Conservation (phyloP, 768 basidiomycete species). For the Kwoniella mangroviensis region DNA sequence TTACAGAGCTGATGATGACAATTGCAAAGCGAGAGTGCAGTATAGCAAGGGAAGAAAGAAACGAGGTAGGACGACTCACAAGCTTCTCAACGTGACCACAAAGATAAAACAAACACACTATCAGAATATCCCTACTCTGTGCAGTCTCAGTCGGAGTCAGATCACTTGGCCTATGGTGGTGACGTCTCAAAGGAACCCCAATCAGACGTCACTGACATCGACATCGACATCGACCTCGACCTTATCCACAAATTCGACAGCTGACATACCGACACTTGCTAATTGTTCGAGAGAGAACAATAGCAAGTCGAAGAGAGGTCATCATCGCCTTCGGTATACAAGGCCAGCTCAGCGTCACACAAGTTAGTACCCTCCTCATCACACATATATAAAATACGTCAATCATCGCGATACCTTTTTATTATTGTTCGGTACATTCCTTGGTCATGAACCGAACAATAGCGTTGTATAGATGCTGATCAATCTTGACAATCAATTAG, state of each 20-base stretch:
- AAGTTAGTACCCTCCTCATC: conserved; percentile 6
- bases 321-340: not conserved
- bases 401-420: not conserved
- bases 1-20: not conserved
- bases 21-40: not conserved
- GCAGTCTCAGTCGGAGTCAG: not conserved
- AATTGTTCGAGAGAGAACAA: not conserved
- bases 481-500: not conserved
- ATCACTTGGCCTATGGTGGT: conserved; percentile 18
- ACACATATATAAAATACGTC: not conserved
- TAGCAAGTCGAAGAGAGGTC: not conserved
- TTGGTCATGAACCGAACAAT: not conserved
- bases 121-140: not conserved
- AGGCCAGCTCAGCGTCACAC: not conserved
- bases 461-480: not conserved
- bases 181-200: conserved; percentile 10
- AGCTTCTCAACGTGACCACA: conserved; percentile 5
- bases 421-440: not conserved
- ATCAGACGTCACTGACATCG: conserved; percentile 20
- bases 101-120: not conserved
- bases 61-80: not conserved
- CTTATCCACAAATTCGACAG: not conserved
- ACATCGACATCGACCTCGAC: conserved; percentile 2
- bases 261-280: not conserved
- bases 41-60: not conserved